These are phyloP conservation scores for Fusarium euwallaceae DNA, from an alignment of 2,329 filamentous ascomycete genomes.

Conservation along the genomic window DNA sequence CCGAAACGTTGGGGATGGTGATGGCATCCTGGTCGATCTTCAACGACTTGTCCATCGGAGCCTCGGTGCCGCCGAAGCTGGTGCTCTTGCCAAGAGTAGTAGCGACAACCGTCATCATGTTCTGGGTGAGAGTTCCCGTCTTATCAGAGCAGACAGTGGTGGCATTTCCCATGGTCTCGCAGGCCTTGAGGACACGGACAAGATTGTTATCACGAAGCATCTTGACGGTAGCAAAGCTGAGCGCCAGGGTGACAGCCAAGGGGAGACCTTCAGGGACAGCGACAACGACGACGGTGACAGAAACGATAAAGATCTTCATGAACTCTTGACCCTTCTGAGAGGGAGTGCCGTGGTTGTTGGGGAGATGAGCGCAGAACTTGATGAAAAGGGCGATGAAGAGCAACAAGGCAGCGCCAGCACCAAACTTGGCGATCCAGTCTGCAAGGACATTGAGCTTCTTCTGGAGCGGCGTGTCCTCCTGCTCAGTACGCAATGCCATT, in stretches of 20 bases:
- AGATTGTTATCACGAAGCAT: constrained; percentile 80
- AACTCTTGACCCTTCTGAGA: constrained; percentile 71
- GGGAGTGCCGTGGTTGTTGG: constrained; percentile 60
- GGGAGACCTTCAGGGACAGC: constrained; percentile 76
- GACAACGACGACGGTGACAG: constrained; percentile 76
- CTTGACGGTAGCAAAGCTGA: constrained; percentile 77
- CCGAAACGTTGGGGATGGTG: constrained; percentile 45
- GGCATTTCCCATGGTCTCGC: constrained; percentile 80
- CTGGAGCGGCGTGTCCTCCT: constrained; percentile 67
- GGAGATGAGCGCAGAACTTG: constrained; percentile 77
- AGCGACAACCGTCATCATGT: constrained; percentile 81
- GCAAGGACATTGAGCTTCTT: constrained; percentile 61
- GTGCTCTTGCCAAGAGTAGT: constrained; percentile 68
- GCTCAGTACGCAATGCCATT: constrained; percentile 66
- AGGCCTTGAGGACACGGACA: constrained; percentile 75
- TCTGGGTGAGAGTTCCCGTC: constrained; percentile 63
- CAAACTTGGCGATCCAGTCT: constrained; percentile 55
- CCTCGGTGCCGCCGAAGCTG: constrained; percentile 48
- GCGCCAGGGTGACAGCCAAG: constrained; percentile 75
- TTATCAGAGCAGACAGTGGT: constrained; percentile 82
- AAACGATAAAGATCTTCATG: constrained; percentile 74
- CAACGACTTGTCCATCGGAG: constrained; percentile 39
- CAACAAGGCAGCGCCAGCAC: constrained; percentile 76
- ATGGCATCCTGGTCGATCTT: constrained; percentile 36
- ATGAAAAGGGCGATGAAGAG: constrained; percentile 84